Evolutionary conservation across 1,284 basidiomycete genomes (phyloP), one percentile per base, ranked within the genome.

Genomic region (Mycena sp.): DNA sequence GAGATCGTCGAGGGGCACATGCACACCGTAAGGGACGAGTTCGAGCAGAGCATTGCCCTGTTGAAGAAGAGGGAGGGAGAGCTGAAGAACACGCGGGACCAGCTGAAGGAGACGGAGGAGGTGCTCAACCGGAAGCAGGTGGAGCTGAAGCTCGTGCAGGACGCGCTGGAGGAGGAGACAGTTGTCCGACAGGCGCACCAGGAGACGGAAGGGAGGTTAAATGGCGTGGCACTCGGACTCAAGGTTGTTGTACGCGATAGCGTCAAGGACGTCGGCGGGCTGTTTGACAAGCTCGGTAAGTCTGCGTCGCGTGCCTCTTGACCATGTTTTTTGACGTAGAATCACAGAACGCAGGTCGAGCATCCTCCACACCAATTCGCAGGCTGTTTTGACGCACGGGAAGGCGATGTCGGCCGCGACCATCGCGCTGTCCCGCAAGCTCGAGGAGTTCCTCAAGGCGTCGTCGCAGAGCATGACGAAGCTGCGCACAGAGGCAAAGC

Each of bases 231-330:
- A 0, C 77, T 73, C 23, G 86, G 85, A 5, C 78, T 98, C 63
- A 92, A 87, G 72, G 80, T 82, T 40, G 85, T 90, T 14, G 88
- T 89, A 0, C 78, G 83, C 19, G 86, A 94, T 67, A 91, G 89
- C 68, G 80, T 93, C 21, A 81, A 80, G 12, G 94, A 98, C 73
- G 82, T 96, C 19, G 82, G 81, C 6, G 87, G 87, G 0, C 78
- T 98, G 12, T 94, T 95, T 68, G 88, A 88, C 56, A 98, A 98
- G 79, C 84, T 98, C 43, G 89, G 93, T 94, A 71, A 69, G 87
- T 72, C 12, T 30, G 28, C 43, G 40, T n/a, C n/a, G 61, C 45
- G 11, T 26, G 12, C 48, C 14, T 32, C 1, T 50, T 26, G 35
- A 32, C 19, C 6, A 10, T 41, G n/a, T n/a, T n/a, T n/a, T 41